phyloP scores from a whole-genome alignment of 345 rosid genomes.

The Bretschneidera sinensis region DNA sequence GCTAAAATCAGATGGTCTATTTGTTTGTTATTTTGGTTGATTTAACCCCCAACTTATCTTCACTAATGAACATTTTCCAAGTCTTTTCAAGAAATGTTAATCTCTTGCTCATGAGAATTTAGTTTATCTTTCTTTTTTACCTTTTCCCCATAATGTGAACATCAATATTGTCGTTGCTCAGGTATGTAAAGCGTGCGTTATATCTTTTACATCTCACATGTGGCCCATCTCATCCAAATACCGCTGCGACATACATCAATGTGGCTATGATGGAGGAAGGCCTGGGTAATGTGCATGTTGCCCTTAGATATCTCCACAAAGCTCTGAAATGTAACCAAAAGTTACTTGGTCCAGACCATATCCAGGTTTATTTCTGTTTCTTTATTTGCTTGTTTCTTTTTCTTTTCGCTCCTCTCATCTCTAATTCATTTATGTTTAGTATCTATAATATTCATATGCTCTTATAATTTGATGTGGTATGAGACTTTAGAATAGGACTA shows the following conservation, averaged over 20 bases:
- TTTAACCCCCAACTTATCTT: too few species aligned
- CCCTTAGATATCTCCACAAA: constrained; percentile 94
- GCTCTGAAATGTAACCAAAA: constrained; percentile 95
- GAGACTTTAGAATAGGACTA: too few species aligned
- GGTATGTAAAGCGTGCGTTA: constrained; percentile 97
- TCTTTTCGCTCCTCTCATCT: background rate
- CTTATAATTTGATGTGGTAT: too few species aligned
- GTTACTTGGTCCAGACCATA: constrained; percentile 97
- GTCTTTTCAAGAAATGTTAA: constrained; percentile 13
- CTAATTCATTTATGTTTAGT: too few species aligned
- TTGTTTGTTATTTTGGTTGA: background rate
- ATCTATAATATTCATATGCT: too few species aligned
- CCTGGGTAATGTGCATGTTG: constrained; percentile 96
- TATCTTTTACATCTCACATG: constrained; percentile 97
- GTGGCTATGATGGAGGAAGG: constrained; percentile 99
- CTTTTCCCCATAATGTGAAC: constrained; percentile 5
- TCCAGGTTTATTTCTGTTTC: constrained; percentile 64
- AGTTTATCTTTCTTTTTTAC: constrained; percentile 13
- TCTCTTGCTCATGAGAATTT: background rate
- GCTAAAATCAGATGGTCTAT: background rate
- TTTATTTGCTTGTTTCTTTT: background rate
- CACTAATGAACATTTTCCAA: background rate
- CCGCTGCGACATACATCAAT: constrained; percentile 97
- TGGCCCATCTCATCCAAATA: constrained; percentile 97
- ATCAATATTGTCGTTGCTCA: constrained; percentile 26